Percentiles rank a stretch among this genome's conserved stretches.
These are phyloP conservation scores for Leccinum subrobustum DNA, from an alignment of 1,284 basidiomycete species.

Conservation along the genomic window DNA sequence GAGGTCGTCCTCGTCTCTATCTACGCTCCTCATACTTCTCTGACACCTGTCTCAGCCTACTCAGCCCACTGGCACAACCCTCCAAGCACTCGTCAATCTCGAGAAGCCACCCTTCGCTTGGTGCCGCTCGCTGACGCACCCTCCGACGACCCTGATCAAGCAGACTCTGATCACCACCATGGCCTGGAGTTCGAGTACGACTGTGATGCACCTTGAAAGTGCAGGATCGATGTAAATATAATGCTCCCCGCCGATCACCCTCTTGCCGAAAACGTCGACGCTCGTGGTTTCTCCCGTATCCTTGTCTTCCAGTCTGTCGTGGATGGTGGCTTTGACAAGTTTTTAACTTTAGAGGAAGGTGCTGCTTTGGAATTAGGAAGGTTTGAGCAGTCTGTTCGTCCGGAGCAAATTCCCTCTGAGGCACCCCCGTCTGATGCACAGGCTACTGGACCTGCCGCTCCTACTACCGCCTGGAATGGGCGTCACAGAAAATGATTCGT, in stretches of 20 bases:
- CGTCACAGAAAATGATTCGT: constrained; percentile 54
- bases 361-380: constrained; percentile 71
- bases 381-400: constrained; percentile 43
- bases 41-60: constrained; percentile 46
- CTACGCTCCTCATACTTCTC: neutral
- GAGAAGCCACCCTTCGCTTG: constrained; percentile 68
- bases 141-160: constrained; percentile 41
- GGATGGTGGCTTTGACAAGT: constrained; percentile 77
- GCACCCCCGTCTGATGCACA: constrained; percentile 17
- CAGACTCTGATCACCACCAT: constrained; percentile 57
- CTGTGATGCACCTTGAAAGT: constrained; percentile 75
- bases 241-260: constrained; percentile 62
- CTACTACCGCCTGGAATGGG: constrained; percentile 15
- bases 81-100: constrained; percentile 89
- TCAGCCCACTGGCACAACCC: constrained; percentile 77
- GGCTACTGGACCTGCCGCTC: constrained; percentile 14
- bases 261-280: constrained; percentile 38
- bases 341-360: constrained; percentile 71
- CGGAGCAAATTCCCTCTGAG: constrained; percentile 17
- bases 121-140: constrained; percentile 59
- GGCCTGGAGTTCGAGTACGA: constrained; percentile 88
- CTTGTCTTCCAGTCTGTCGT: constrained; percentile 73
- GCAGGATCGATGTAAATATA: constrained; percentile 73
- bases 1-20: constrained; percentile 48
- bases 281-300: constrained; percentile 48